phyloP scores from a whole-genome alignment of 202 grass and related monocot species.

The Carex arenaria region DNA sequence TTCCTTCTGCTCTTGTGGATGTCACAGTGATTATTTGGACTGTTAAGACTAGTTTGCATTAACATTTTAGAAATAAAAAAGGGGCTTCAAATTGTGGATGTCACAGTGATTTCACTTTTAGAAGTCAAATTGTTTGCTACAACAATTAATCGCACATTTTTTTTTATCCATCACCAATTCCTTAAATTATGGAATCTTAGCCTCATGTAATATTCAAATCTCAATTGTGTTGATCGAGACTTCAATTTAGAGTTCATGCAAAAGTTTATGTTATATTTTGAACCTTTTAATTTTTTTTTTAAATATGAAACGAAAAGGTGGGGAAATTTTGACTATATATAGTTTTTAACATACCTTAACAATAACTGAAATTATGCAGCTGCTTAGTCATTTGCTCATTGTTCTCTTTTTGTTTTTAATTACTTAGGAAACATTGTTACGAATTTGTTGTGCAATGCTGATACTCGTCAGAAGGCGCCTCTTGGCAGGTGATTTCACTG shows the following conservation, averaged over 20 bases:
- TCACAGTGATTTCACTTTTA: not conserved
- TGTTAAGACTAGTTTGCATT: not conserved
- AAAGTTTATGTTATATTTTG: not conserved
- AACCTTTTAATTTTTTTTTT: too few relatives aligned
- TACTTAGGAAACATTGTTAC: slow-evolving; percentile 62
- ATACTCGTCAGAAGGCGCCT: slow-evolving; percentile 83
- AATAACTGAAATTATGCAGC: not conserved
- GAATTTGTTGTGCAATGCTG: slow-evolving; percentile 93
- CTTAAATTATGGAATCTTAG: not conserved
- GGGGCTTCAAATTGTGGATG: not conserved
- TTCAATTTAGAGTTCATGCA: not conserved
- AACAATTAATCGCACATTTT: not conserved
- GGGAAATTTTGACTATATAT: too few relatives aligned
- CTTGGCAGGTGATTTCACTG: slow-evolving; percentile 91
- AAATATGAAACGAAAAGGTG: not conserved
- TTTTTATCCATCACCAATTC: not conserved
- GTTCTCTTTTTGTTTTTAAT: not conserved
- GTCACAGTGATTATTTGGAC: not conserved
- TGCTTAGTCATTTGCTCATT: not conserved
- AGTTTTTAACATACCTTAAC: not conserved
- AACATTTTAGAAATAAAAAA: not conserved
- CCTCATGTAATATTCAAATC: not conserved
- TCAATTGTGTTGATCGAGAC: not conserved
- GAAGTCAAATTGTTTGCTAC: not conserved
- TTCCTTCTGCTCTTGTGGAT: not conserved